Conservation (phyloP, 345 rosid genomes). For the Rhizophora mangle region DNA sequence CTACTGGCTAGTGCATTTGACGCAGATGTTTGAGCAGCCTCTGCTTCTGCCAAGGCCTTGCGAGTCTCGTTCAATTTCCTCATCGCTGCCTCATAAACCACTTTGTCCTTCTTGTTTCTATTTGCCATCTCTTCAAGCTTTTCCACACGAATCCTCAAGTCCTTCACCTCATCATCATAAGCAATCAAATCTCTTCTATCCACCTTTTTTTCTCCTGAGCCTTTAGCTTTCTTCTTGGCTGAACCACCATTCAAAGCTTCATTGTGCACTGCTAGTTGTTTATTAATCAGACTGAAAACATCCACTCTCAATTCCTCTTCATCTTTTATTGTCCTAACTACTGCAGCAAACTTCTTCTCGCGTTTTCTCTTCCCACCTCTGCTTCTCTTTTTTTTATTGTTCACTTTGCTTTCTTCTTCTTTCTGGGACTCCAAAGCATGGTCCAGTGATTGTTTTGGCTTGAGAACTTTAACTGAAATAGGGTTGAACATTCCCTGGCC, state of each 20-base stretch:
- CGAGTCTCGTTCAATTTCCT: conserved; percentile 66
- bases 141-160: conserved; percentile 45
- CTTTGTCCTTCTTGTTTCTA: conserved; percentile 78
- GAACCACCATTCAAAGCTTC: conserved; percentile 37
- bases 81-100: conserved; percentile 67
- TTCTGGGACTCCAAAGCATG: conserved; percentile 57
- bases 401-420: conserved; percentile 39
- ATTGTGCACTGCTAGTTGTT: conserved; percentile 45
- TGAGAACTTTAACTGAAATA: conserved; percentile 74
- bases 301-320: conserved; percentile 64
- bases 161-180: conserved; percentile 71
- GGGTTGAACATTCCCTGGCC: conserved; percentile 92
- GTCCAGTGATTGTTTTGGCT: conserved; percentile 78
- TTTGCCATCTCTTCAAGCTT: conserved; percentile 79
- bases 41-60: conserved; percentile 57
- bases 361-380: conserved; percentile 94
- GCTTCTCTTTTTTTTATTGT: conserved; percentile 55
- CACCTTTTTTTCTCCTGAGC: conserved; percentile 51
- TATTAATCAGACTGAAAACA: conserved; percentile 74
- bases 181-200: conserved; percentile 69
- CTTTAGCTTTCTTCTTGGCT: conserved; percentile 40
- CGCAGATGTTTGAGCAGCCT: conserved; percentile 71
- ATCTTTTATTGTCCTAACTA: conserved; percentile 55
- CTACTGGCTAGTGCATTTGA: conserved; percentile 57
- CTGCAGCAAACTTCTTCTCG: conserved; percentile 74